These are phyloP conservation scores for Rhizopogon roseolus DNA, from an alignment of 768 basidiomycete species.

Conservation along the genomic window DNA sequence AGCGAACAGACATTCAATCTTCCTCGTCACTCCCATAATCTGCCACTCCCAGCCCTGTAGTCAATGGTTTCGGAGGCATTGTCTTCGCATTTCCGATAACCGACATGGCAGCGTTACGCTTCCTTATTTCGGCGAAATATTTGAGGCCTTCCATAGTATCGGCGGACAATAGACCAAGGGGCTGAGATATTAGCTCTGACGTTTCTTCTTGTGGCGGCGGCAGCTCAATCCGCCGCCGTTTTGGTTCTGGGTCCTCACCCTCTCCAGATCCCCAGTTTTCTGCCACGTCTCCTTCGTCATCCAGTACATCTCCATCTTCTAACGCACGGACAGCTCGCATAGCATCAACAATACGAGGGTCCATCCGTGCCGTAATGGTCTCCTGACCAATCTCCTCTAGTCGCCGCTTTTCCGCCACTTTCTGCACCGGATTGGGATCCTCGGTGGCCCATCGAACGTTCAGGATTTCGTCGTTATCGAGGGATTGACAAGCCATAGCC, in stretches of 20 bases:
- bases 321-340: conserved; percentile 81
- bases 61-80: conserved; percentile 24
- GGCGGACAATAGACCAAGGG: conserved; percentile 64
- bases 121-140: conserved; percentile 86
- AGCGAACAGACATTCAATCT: conserved; percentile 22
- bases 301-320: conserved; percentile 65
- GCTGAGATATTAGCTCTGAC: conserved; percentile 28
- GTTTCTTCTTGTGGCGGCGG: conserved; percentile 23
- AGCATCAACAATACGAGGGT: conserved; percentile 85
- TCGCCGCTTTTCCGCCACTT: conserved; percentile 78
- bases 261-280: conserved; percentile 26
- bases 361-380: conserved; percentile 81
- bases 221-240: conserved; percentile 29
- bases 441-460: conserved; percentile 99
- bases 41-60: conserved; percentile 54
- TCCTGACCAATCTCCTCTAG: conserved; percentile 82
- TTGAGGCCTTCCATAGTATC: conserved; percentile 89
- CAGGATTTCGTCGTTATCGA: conserved; percentile 95
- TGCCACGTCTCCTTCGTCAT: conserved; percentile 31
- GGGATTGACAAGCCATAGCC: conserved; percentile 96
- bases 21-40: conserved; percentile 79
- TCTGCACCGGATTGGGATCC: conserved; percentile 92
- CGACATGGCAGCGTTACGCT: conserved; percentile 45
- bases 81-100: conserved; percentile 9
- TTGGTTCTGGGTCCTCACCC: conserved; percentile 32